Conservation (phyloP, 371 early-diverging fungal species). For the Phascolomyces articulosus region DNA sequence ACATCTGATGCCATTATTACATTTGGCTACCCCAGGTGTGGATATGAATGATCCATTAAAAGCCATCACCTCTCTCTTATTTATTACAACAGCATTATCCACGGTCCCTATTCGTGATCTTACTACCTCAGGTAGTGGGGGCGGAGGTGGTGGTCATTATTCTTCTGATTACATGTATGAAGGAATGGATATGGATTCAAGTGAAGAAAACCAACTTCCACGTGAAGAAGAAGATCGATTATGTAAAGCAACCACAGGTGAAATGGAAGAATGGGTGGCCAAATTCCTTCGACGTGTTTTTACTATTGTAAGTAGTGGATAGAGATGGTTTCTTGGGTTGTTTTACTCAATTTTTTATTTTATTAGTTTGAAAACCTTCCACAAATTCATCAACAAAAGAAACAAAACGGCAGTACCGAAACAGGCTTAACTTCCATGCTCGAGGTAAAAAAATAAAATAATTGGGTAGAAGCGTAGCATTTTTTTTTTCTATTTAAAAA, state of each 20-base stretch:
- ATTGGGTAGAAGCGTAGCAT: no score
- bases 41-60: constrained; percentile 91
- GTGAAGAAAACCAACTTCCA: constrained; percentile 37
- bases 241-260: constrained; percentile 68
- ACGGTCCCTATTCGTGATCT: constrained; percentile 70
- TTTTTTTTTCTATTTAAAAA: no score
- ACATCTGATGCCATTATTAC: constrained; percentile 76
- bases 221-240: constrained; percentile 64
- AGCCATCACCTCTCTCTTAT: constrained; percentile 73
- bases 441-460: constrained; percentile 24
- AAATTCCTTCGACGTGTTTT: constrained; percentile 82
- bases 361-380: constrained; percentile 79
- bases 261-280: constrained; percentile 88
- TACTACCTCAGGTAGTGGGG: constrained; percentile 28
- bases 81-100: constrained; percentile 70
- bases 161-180: constrained; percentile 41
- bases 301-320: constrained; percentile 52
- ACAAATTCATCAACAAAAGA: constrained; percentile 51
- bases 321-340: no score
- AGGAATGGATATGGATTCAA: constrained; percentile 54
- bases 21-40: constrained; percentile 83
- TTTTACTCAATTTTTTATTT: background rate
- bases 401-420: constrained; percentile 43
- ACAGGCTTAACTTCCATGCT: constrained; percentile 45
- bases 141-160: no score